phyloP scores from a whole-genome alignment of 2,329 filamentous ascomycete genomes.

The Emmonsiellopsis sp. region DNA sequence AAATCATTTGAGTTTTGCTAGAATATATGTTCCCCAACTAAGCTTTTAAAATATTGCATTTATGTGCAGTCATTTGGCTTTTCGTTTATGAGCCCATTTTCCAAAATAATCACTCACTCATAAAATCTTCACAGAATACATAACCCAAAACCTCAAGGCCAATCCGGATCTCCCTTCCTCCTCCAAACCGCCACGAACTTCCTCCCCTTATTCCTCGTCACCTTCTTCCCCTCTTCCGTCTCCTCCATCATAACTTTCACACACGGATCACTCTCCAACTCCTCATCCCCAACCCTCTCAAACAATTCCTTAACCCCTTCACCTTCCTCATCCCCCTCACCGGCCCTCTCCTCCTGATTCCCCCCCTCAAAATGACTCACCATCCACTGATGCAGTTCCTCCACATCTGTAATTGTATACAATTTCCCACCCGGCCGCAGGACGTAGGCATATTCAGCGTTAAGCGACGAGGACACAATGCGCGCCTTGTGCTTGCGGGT shows the following conservation, averaged over 20 bases:
- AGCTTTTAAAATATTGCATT: too few relatives aligned
- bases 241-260: slow-evolving; percentile 59
- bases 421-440: slow-evolving; percentile 73
- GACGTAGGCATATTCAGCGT: slow-evolving; percentile 88
- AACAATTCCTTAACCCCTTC: slow-evolving; percentile 60
- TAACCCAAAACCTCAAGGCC: slow-evolving; percentile 34
- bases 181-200: slow-evolving; percentile 89
- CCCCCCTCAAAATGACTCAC: slow-evolving; percentile 72
- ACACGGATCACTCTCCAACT: slow-evolving; percentile 49
- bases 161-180: slow-evolving; percentile 68
- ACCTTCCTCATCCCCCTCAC: slow-evolving; percentile 78
- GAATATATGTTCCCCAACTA: too few relatives aligned
- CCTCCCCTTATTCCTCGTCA: slow-evolving; percentile 75
- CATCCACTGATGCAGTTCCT: slow-evolving; percentile 92
- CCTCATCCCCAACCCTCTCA: slow-evolving; percentile 55
- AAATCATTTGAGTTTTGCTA: too few relatives aligned
- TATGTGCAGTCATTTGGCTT: too few relatives aligned
- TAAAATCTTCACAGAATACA: neutral
- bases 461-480: slow-evolving; percentile 81
- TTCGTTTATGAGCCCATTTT: too few relatives aligned
- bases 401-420: slow-evolving; percentile 96
- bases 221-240: slow-evolving; percentile 97
- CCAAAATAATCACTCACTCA: too few relatives aligned
- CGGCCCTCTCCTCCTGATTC: slow-evolving; percentile 48
- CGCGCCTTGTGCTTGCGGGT: slow-evolving; percentile 92